Percentiles rank a stretch among this genome's conserved stretches.
These are phyloP conservation scores for Striga asiatica DNA, from an alignment of 257 asterid genomes.

Conservation along the genomic window DNA sequence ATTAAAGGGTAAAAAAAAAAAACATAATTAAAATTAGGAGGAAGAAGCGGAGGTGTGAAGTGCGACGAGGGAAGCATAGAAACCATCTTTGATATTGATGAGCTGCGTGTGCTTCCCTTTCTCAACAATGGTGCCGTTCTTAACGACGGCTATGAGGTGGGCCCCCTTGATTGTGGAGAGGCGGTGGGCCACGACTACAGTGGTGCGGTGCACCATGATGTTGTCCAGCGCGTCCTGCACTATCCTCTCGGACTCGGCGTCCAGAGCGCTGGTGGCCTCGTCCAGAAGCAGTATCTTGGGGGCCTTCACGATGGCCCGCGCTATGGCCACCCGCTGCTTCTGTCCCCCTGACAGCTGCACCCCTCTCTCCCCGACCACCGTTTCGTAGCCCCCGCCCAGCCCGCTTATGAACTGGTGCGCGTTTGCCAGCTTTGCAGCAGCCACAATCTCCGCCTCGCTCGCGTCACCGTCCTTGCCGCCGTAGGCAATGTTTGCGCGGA, in stretches of 20 bases:
- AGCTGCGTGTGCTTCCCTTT: constrained; percentile 50
- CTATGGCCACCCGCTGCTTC: constrained; percentile 62
- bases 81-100: constrained; percentile 31
- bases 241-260: constrained; percentile 62
- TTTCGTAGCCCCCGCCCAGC: constrained; percentile 55
- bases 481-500: constrained; percentile 57
- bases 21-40: too few species aligned
- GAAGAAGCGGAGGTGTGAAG: constrained; percentile 22
- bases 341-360: constrained; percentile 67
- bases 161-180: constrained; percentile 56
- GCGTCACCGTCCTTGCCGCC: constrained; percentile 52
- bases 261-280: constrained; percentile 69
- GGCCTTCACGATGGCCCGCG: constrained; percentile 51
- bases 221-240: constrained; percentile 62
- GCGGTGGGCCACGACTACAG: constrained; percentile 59
- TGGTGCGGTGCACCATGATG: constrained; percentile 50
- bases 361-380: constrained; percentile 65
- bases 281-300: constrained; percentile 54
- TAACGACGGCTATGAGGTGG: constrained; percentile 45
- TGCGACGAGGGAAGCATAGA: constrained; percentile 50
- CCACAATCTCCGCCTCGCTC: constrained; percentile 46
- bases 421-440: constrained; percentile 60
- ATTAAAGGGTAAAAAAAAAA: too few species aligned
- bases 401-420: constrained; percentile 69
- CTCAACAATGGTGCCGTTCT: constrained; percentile 46